Conservation (phyloP, 306 rosid genomes). For the Quercus suber region DNA sequence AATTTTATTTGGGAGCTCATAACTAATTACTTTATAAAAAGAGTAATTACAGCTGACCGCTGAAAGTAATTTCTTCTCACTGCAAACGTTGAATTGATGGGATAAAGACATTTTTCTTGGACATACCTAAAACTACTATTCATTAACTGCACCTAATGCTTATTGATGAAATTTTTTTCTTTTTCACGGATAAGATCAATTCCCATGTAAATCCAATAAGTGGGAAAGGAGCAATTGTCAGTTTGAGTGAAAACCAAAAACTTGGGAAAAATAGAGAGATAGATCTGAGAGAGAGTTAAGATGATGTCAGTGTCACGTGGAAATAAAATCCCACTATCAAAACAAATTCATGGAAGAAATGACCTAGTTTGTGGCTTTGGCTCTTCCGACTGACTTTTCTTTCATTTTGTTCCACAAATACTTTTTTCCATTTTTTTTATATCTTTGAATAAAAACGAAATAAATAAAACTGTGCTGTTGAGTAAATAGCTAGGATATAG, state of each 20-base stretch:
- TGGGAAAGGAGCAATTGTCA: slow-evolving; percentile 27
- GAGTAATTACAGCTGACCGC: too few species aligned
- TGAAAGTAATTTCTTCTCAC: neutral
- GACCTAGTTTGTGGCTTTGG: slow-evolving; percentile 35
- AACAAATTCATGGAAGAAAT: slow-evolving; percentile 18
- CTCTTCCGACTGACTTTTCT: slow-evolving; percentile 20
- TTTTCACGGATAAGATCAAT: neutral
- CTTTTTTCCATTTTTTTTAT: neutral
- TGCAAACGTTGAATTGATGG: neutral
- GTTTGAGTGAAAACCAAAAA: neutral
- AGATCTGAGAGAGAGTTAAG: neutral
- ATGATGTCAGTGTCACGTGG: slow-evolving; percentile 13
- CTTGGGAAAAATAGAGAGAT: slow-evolving; percentile 3
- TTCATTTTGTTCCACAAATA: slow-evolving; percentile 18
- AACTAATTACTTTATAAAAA: neutral
- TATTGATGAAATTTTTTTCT: neutral
- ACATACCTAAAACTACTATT: neutral
- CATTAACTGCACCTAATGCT: slow-evolving; percentile 16
- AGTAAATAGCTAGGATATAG: slow-evolving; percentile 21
- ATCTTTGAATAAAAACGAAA: neutral
- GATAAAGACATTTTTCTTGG: neutral
- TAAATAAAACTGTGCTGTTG: neutral
- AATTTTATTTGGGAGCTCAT: neutral
- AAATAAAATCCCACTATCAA: slow-evolving; percentile 5
- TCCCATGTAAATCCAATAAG: slow-evolving; percentile 18